These are phyloP conservation scores for Lachnellula hyalina DNA, from an alignment of 2,329 filamentous ascomycete species.

Conservation along the genomic window DNA sequence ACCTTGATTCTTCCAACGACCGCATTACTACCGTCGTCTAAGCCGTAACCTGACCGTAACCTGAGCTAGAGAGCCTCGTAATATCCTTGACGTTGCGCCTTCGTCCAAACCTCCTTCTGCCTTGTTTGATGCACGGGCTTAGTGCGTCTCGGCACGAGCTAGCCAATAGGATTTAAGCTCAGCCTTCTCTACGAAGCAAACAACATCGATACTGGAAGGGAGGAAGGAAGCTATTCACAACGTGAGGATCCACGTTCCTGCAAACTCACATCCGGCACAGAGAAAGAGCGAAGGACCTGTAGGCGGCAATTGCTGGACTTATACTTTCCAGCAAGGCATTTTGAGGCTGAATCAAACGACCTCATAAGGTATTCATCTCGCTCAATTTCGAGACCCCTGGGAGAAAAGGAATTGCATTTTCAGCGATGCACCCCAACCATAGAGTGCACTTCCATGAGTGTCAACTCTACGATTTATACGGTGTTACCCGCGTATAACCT, in stretches of 20 bases:
- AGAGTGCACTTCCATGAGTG: background rate
- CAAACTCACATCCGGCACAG: no score
- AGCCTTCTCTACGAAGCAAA: constrained; percentile 4
- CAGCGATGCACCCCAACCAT: background rate
- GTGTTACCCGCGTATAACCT: background rate
- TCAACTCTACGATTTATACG: background rate
- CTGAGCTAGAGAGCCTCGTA: background rate
- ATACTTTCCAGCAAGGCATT: background rate
- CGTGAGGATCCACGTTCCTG: background rate
- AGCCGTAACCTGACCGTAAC: background rate
- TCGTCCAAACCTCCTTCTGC: background rate
- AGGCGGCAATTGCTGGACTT: background rate
- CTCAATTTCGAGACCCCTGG: background rate
- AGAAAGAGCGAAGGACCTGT: background rate
- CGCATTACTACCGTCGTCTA: constrained; percentile 40
- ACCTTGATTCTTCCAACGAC: constrained; percentile 50
- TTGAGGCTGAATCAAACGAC: background rate
- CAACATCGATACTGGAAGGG: background rate
- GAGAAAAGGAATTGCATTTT: background rate
- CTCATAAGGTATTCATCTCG: background rate
- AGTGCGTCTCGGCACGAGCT: background rate
- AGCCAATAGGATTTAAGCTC: background rate
- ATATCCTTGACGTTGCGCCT: background rate
- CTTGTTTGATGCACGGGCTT: background rate
- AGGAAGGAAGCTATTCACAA: background rate